Base-by-base conservation (phyloP, 495 filamentous ascomycete species). In the Podospora comata region DNA sequence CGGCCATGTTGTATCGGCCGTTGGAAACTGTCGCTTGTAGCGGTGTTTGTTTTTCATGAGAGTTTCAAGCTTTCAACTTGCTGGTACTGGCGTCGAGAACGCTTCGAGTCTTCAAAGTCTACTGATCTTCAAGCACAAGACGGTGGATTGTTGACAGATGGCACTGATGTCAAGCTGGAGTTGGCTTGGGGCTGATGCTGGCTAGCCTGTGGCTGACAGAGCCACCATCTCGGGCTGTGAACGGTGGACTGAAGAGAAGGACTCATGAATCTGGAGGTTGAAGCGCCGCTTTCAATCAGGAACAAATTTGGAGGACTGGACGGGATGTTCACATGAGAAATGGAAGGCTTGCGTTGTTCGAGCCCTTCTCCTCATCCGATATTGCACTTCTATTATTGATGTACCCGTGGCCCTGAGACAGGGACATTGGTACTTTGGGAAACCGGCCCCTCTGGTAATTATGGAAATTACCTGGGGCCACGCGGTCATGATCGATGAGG, bases 341-440 rank as follows among this genome's bases (percentile, higher is more conserved):
- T 57, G 68, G 68, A 71, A 69, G 39, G 64, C 60, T 67, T 44
- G 65, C 69, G 65, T 65, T 72, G 62, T 62, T 68, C 65, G 30
- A 67, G 32, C 55, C 66, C 57, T 67, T 65, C 68, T 64, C 71
- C 20, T 70, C 69, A 72, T 75, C 66, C 72, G 66, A 74, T 74
- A 74, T 75, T 74, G 65, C 68, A 44, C 28, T 23, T 72, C 65
- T 32, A 70, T 70, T 71, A 65, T 71, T 72, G 69, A 73, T 71
- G 73, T 73, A 73, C 73, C 73, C 73, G 68, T 64, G 63, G 23
- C 64, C 60, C 68, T 67, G 66, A 68, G 73, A 72, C 70, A 71
- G 73, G 70, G 60, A 68, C 70, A 28, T 63, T 65, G 65, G 67
- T 68, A 68, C 70, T 54, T 63, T 64, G 27, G 65, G 27, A 11